Conservation (phyloP, 768 basidiomycete species). For the Pleurotus eryngii region DNA sequence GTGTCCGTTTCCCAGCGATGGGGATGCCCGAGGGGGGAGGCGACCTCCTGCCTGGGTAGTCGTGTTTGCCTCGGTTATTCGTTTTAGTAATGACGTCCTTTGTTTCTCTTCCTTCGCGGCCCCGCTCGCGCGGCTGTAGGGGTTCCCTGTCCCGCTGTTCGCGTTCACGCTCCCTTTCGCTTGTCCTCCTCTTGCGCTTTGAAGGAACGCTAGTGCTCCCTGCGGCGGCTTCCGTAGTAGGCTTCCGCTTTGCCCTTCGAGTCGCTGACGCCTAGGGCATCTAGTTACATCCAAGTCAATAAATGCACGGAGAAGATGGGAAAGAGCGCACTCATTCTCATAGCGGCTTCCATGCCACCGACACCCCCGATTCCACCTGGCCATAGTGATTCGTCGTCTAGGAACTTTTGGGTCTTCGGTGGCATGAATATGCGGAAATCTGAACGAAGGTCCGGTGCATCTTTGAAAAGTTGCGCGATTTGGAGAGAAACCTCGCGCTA, state of each 20-base stretch:
- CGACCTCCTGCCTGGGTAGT: slow-evolving; percentile 29
- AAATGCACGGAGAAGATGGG: too few relatives aligned
- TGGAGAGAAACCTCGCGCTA: slow-evolving; percentile 68
- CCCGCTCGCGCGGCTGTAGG: neutral
- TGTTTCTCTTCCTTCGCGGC: too few relatives aligned
- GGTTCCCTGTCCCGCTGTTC: slow-evolving; percentile 26
- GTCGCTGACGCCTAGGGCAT: neutral
- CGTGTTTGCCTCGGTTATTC: slow-evolving; percentile 28
- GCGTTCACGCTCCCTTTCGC: slow-evolving; percentile 39
- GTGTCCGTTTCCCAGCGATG: slow-evolving; percentile 9
- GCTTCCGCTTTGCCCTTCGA: slow-evolving; percentile 25
- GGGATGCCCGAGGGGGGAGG: slow-evolving; percentile 11
- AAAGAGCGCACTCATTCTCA: slow-evolving; percentile 15
- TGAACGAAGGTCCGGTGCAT: slow-evolving; percentile 68
- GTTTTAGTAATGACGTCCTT: too few relatives aligned
- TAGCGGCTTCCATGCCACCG: too few relatives aligned
- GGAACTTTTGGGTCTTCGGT: slow-evolving; percentile 46
- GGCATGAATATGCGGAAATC: slow-evolving; percentile 79
- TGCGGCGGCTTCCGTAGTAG: slow-evolving; percentile 42
- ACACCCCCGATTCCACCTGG: neutral
- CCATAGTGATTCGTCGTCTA: slow-evolving; percentile 41
- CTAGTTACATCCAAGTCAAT: too few relatives aligned
- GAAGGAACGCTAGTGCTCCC: slow-evolving; percentile 40
- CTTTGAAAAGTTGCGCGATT: slow-evolving; percentile 68
- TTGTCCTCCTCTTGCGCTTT: slow-evolving; percentile 67